phyloP scores from a whole-genome alignment of 176 grass and related monocot species.

The Luzula sylvatica region DNA sequence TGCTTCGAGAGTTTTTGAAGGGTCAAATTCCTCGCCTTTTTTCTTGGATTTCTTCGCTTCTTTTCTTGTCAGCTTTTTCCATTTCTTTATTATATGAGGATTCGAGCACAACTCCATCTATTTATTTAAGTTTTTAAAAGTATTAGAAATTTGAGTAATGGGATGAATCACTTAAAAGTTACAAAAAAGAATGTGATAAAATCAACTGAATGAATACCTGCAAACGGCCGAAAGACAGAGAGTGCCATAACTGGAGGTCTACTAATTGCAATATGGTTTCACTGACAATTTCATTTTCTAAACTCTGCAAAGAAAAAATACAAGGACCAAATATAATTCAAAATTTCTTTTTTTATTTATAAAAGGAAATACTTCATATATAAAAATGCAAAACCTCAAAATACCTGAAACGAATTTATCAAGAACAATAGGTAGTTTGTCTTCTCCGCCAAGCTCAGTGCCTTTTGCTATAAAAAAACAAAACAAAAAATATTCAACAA shows the following conservation, averaged over 20 bases:
- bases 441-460: conserved; percentile 68
- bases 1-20: conserved; percentile 59
- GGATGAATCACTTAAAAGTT: no score
- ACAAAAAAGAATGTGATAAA: no score
- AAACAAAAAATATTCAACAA: conserved; percentile 13
- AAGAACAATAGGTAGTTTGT: conserved; percentile 94
- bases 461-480: conserved; percentile 46
- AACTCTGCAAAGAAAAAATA: conserved; percentile 47
- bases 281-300: conserved; percentile 92
- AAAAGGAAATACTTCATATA: no score
- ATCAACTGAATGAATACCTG: conserved; percentile 34
- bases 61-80: conserved; percentile 86
- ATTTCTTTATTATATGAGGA: conserved; percentile 87
- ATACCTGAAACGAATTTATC: conserved; percentile 99
- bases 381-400: neutral
- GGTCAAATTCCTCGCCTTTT: conserved; percentile 28
- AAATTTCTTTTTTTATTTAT: neutral
- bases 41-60: conserved; percentile 84
- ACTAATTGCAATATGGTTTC: conserved; percentile 86
- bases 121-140: conserved; percentile 33
- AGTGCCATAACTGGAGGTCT: conserved; percentile 78
- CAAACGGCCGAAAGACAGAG: conserved; percentile 67
- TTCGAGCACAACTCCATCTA: conserved; percentile 94
- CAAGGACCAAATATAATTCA: neutral
- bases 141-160: conserved; percentile 26